Conservation (phyloP, 225 moss, liverwort and hornwort species). For the Rhytidiadelphus loreus region DNA sequence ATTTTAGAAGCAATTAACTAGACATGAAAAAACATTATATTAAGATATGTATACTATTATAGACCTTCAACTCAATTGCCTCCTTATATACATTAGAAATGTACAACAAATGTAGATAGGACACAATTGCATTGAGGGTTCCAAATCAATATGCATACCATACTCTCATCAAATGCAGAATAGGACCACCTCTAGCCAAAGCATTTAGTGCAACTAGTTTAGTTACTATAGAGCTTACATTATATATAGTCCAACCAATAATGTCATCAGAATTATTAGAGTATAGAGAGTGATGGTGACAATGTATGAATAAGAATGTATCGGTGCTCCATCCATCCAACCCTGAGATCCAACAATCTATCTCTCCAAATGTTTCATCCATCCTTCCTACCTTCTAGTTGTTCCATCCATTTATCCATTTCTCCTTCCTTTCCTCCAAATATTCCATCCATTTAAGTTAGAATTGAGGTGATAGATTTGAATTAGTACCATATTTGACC, state of each 20-base stretch:
- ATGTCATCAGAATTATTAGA: too few relatives aligned
- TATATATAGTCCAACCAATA: too few relatives aligned
- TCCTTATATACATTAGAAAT: rapidly evolving
- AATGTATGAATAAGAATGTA: too few relatives aligned
- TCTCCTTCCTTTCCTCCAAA: neutral
- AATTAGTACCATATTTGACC: too few relatives aligned
- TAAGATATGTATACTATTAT: rapidly evolving
- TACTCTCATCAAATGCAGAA: too few relatives aligned
- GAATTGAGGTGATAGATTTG: too few relatives aligned
- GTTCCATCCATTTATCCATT: neutral
- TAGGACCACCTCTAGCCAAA: neutral
- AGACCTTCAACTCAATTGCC: neutral
- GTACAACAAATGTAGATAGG: neutral
- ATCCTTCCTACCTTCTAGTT: neutral
- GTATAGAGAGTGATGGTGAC: too few relatives aligned
- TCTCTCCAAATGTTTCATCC: neutral
- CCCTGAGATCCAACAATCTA: too few relatives aligned
- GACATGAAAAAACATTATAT: too few relatives aligned
- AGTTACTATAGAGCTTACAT: too few relatives aligned
- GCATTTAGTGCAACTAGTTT: rapidly evolving
- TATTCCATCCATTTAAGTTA: neutral
- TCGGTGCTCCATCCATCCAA: neutral
- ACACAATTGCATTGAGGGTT: rapidly evolving
- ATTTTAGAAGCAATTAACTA: neutral
- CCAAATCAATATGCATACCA: rapidly evolving